Percentiles rank a stretch among this genome's conserved stretches.
These are phyloP conservation scores for Mycena indigotica DNA, from an alignment of 768 basidiomycete genomes.

Conservation along the genomic window DNA sequence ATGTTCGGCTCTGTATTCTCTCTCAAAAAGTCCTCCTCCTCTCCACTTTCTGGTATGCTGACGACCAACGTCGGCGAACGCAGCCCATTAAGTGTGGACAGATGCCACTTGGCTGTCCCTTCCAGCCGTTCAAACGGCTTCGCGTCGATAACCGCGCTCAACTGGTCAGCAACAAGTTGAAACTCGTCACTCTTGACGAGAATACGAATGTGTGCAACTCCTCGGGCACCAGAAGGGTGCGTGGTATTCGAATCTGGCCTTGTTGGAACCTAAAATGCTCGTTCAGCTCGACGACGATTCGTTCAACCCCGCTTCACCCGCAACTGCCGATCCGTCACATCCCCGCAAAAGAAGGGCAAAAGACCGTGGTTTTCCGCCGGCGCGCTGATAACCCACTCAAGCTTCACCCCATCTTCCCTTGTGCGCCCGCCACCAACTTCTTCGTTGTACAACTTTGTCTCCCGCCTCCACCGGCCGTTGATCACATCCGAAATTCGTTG, in stretches of 20 bases:
- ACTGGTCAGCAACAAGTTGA: slow-evolving; percentile 33
- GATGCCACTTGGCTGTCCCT: slow-evolving; percentile 41
- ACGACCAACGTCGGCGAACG: slow-evolving; percentile 37
- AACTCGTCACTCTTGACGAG: slow-evolving; percentile 38
- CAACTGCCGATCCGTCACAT: slow-evolving; percentile 62
- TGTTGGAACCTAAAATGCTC: slow-evolving; percentile 47
- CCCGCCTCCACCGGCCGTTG: slow-evolving; percentile 52
- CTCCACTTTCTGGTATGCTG: slow-evolving; percentile 36
- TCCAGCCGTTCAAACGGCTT: slow-evolving; percentile 31
- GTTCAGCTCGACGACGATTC: too few relatives aligned
- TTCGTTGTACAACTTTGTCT: slow-evolving; percentile 41
- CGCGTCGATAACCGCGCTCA: slow-evolving; percentile 53
- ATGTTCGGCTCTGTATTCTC: slow-evolving; percentile 38
- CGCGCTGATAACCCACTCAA: slow-evolving; percentile 61
- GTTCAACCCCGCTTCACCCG: too few relatives aligned
- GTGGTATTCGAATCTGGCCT: slow-evolving; percentile 46
- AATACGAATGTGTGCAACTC: slow-evolving; percentile 53
- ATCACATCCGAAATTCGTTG: slow-evolving; percentile 51
- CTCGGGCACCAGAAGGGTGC: slow-evolving; percentile 53
- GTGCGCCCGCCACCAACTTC: slow-evolving; percentile 58
- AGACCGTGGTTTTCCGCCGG: slow-evolving; percentile 36
- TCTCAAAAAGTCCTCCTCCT: slow-evolving; percentile 36
- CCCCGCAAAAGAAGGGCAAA: slow-evolving; percentile 76
- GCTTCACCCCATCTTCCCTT: slow-evolving; percentile 53
- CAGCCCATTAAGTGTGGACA: slow-evolving; percentile 37